Evolutionary conservation across 225 moss, liverwort and hornwort species (phyloP).

Genomic region (Ulota crispa): DNA sequence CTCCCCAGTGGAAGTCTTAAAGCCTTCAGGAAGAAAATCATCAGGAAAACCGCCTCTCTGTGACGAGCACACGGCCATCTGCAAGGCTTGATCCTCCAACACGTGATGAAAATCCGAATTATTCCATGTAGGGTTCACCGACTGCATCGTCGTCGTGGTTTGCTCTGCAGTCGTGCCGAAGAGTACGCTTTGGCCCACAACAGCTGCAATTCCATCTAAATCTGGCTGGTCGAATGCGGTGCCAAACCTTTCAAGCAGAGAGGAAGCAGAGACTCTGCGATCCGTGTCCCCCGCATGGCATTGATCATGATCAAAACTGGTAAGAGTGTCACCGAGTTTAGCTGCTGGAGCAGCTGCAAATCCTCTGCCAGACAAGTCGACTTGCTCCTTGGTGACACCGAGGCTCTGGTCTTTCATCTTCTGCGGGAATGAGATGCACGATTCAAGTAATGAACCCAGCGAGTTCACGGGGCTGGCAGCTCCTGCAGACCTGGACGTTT

Average conservation of each 20-base stretch:
- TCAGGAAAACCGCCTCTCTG: background rate
- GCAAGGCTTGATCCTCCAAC: background rate
- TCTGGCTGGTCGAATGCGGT: constrained; percentile 18
- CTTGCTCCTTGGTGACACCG: background rate
- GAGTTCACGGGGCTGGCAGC: background rate
- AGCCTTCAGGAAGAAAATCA: background rate
- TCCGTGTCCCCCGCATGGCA: background rate
- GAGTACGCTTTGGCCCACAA: constrained; percentile 47
- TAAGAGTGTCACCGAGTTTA: background rate
- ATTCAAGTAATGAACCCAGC: constrained; percentile 18
- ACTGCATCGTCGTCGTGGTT: background rate
- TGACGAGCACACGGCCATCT: background rate
- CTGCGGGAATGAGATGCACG: background rate
- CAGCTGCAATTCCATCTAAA: constrained; percentile 57
- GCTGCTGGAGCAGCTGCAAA: background rate
- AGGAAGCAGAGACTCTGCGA: constrained; percentile 1
- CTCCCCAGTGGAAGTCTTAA: background rate
- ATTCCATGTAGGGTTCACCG: constrained; percentile 4
- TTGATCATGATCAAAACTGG: background rate
- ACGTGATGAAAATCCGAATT: background rate
- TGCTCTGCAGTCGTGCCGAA: constrained; percentile 33
- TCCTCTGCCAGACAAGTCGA: background rate
- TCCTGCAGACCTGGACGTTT: background rate
- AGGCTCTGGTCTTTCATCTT: background rate
- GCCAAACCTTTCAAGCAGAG: background rate